Evolutionary conservation across 768 basidiomycete species (phyloP), one percentile per base, ranked within the genome.

Genomic region (Xerocomellus intermedius): DNA sequence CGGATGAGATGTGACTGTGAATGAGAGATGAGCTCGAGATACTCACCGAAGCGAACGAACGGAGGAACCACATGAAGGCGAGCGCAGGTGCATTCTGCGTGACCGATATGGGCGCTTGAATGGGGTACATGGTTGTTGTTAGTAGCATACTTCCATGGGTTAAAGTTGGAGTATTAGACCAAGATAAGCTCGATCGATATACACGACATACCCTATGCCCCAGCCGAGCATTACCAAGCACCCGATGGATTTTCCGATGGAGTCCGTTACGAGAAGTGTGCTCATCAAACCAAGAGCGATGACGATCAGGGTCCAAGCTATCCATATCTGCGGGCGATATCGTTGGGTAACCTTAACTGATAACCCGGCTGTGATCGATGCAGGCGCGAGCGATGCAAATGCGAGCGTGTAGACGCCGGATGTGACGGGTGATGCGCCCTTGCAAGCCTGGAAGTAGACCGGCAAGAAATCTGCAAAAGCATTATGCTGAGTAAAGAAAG

Each of bases 261-360:
- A 44, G 7, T 69, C 67, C 28, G 66, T 54, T 1, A 54, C 61
- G 0, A 61, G 39, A 8, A 77, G 21, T 0, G 68, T 64, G 33
- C 65, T 65, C 28, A 78, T 60, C 5, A 77, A 57, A 4, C 76
- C 77, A 28, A 71, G 36, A 2, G 74, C 75, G 7, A 77, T 36
- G 6, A 75, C 55, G 9, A 65, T 19, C 17, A 74, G 14, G 3
- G 37, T 16, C 51, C 43, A 44, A 2, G 32, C 42, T 22, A 22
- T 30, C 36, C 51, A 52, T 3, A 24, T 37, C 35, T 72, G 71
- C 4, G 62, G 62, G 1, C 67, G 64, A 59, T 78, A 80, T 48
- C 58, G 48, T 4, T 67, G 60, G 2, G 62, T 64, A 6, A 43
- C 49, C 3, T 64, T 56, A 0, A 79, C 63, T 2, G 60, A 59